Conservation (phyloP, 768 basidiomycete species). For the Galerina sulciceps region DNA sequence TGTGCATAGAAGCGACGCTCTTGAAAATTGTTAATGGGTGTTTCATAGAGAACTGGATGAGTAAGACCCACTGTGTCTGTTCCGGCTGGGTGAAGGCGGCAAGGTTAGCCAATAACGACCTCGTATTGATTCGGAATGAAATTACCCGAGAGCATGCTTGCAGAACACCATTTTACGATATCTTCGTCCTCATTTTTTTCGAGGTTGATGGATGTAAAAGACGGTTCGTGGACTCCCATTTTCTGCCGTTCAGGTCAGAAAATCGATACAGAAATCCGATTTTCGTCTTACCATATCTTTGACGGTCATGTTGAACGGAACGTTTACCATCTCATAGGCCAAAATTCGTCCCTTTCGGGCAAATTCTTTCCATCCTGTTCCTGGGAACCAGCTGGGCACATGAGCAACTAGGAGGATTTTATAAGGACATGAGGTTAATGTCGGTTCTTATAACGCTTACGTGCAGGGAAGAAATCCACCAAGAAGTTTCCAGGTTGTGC, state of each 20-base stretch:
- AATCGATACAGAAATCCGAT: neutral
- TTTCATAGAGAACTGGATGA: neutral
- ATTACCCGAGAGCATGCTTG: conserved; percentile 28
- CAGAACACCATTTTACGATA: conserved; percentile 28
- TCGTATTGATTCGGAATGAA: neutral
- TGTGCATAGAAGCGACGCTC: conserved; percentile 34
- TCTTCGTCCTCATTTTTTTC: conserved; percentile 26
- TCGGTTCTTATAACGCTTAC: conserved; percentile 10
- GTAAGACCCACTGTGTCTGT: conserved; percentile 31
- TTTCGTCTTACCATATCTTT: conserved; percentile 31
- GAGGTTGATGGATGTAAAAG: conserved; percentile 21
- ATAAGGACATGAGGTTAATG: neutral
- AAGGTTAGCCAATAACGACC: neutral
- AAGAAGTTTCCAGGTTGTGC: conserved; percentile 32
- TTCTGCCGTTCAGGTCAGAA: conserved; percentile 5
- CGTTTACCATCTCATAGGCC: conserved; percentile 36
- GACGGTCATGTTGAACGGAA: conserved; percentile 41
- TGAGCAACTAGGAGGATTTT: conserved; percentile 23
- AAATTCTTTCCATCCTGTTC: conserved; percentile 44
- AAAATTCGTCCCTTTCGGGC: conserved; percentile 36
- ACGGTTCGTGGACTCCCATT: conserved; percentile 17
- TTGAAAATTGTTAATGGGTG: neutral
- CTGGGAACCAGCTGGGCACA: conserved; percentile 46
- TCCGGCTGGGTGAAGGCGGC: conserved; percentile 18
- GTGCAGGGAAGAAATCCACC: conserved; percentile 28